Evolutionary conservation across 202 grass and related monocot species (phyloP), one percentile per base, ranked within the genome.

Genomic region (Brachypodium distachyon): DNA sequence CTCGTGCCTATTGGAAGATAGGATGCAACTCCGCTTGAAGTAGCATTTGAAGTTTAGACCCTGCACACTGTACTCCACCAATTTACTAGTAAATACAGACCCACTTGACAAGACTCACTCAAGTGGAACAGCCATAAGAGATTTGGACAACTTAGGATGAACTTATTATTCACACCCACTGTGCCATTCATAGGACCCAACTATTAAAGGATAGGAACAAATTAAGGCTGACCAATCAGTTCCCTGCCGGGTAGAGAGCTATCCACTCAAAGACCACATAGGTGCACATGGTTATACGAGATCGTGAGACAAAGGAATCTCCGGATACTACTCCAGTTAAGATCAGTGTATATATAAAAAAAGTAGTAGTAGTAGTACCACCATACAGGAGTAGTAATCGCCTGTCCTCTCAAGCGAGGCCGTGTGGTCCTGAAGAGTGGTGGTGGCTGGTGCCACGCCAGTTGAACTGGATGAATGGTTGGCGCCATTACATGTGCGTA

Each of bases 161-260:
- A 79, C 52, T 75, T 70, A 80, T 84, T 47, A 51, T 18, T 21
- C 27, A 21, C 69, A 88, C 55, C 81, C 14, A 80, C 63, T 84
- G 80, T 47, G 46, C 14, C 74, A 74, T 33, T 56, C 70, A 48
- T 70, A 80, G 86, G 70, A 56, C 76, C 85, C 81, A 74, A 19
- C 76, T 70, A 63, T 76, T 80, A 80, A 80, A 88, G 54, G 76
- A 54, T 41, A 64, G 32, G 86, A 75, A 80, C 70, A 76, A 80
- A 61, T 56, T 29, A 79, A 79, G 80, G 44, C 44, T 70, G 44
- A 19, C 42, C 51, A 43, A 61, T 78, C 10, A 60, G 27, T 4
- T 41, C 16, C 69, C 51, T 61, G 68, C 21, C 9, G 22, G 51
- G 22, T 67, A 51, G 16, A 71, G 67, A 46, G 67, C 67, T 73